Percentiles rank a stretch among this genome's conserved stretches.
Conservation (phyloP, 345 rosid genomes). For the Murraya koenigii region DNA sequence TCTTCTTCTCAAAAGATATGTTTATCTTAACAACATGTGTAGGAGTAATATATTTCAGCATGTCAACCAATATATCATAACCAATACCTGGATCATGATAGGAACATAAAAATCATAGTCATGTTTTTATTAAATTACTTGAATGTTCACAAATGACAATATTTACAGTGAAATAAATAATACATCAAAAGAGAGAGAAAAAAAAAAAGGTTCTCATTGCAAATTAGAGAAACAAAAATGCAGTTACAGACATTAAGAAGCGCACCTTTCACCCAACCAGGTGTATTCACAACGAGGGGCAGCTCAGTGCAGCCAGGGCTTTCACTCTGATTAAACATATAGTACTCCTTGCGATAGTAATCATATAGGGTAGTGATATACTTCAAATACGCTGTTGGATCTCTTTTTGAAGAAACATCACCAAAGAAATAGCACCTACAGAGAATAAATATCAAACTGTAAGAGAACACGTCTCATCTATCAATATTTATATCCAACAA, state of each 20-base stretch:
- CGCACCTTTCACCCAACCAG: slow-evolving; percentile 98
- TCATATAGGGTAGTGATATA: slow-evolving; percentile 54
- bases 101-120: neutral
- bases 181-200: neutral
- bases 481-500: neutral
- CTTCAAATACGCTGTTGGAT: slow-evolving; percentile 69
- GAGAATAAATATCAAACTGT: slow-evolving; percentile 14
- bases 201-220: neutral
- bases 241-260: slow-evolving; percentile 2
- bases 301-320: slow-evolving; percentile 38
- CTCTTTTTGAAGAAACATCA: slow-evolving; percentile 82
- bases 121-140: neutral
- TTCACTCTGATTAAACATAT: slow-evolving; percentile 29
- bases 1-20: slow-evolving; percentile 59
- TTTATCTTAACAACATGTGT: slow-evolving; percentile 89
- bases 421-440: slow-evolving; percentile 83
- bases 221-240: neutral
- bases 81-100: slow-evolving; percentile 63
- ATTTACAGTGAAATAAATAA: neutral
- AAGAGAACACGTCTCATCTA: neutral
- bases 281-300: slow-evolving; percentile 87
- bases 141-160: neutral
- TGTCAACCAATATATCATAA: slow-evolving; percentile 77
- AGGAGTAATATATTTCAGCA: slow-evolving; percentile 64
- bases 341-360: slow-evolving; percentile 53